These are phyloP conservation scores for Acanthochlamys bracteata DNA, from an alignment of 106 monocot species.

Conservation along the genomic window DNA sequence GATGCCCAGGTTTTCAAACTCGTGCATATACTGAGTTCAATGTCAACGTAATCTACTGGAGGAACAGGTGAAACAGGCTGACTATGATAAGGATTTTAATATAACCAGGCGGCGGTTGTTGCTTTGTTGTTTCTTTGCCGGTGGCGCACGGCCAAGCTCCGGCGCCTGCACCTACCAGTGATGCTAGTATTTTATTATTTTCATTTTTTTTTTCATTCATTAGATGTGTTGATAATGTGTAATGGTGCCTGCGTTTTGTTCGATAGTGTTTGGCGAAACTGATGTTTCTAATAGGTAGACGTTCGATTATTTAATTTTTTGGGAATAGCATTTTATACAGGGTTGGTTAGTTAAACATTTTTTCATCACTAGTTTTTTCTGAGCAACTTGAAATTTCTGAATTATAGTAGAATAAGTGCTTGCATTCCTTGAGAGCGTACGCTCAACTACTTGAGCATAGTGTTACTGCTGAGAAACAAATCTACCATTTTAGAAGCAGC, in stretches of 20 bases:
- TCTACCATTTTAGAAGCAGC: too few species aligned
- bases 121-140: conserved; percentile 7
- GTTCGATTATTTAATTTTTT: too few species aligned
- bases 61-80: conserved; percentile 29
- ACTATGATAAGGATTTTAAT: conserved; percentile 53
- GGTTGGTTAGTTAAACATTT: too few species aligned
- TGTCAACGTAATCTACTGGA: conserved; percentile 50
- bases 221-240: neutral
- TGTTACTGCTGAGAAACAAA: too few species aligned
- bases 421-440: too few species aligned
- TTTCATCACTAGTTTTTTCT: too few species aligned
- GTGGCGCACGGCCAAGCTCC: conserved; percentile 29
- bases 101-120: conserved; percentile 38
- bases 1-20: conserved; percentile 27
- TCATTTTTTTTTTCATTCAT: neutral
- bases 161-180: conserved; percentile 32
- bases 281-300: too few species aligned
- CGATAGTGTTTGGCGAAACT: neutral
- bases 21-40: conserved; percentile 48
- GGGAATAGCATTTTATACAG: too few species aligned
- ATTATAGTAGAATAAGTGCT: too few species aligned
- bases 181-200: conserved; percentile 12
- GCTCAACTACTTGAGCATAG: too few species aligned
- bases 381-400: too few species aligned
- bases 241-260: neutral